phyloP scores from a whole-genome alignment of 495 filamentous ascomycete genomes.

The Aspergillus avenaceus region DNA sequence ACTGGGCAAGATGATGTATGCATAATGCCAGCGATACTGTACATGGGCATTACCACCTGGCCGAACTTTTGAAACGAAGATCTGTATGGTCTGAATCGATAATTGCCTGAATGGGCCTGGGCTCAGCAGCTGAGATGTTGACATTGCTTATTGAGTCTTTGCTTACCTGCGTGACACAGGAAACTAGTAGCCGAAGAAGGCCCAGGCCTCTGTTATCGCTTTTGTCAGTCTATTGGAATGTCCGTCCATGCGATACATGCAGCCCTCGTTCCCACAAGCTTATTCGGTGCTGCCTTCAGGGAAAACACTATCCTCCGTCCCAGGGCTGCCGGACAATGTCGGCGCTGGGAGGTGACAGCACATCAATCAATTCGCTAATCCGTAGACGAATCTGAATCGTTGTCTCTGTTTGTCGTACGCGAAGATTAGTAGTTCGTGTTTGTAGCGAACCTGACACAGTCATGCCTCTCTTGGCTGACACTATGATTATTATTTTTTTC shows the following conservation, averaged over 20 bases:
- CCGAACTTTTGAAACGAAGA: neutral
- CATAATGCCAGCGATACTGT: slow-evolving; percentile 5
- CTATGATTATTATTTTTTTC: neutral
- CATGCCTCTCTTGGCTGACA: too few relatives aligned
- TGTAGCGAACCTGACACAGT: too few relatives aligned
- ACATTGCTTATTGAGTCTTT: neutral
- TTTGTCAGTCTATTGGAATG: neutral
- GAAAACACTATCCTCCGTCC: neutral
- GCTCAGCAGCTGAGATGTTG: neutral
- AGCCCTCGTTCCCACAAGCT: neutral
- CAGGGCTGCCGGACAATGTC: neutral
- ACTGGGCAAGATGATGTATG: neutral
- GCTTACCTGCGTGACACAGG: neutral
- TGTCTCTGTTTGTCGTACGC: too few relatives aligned
- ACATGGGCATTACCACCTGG: slow-evolving; percentile 1
- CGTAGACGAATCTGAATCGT: neutral
- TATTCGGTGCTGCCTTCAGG: neutral
- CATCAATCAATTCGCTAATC: neutral
- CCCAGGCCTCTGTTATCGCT: neutral
- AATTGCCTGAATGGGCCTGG: neutral
- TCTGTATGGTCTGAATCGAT: neutral
- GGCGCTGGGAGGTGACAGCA: neutral
- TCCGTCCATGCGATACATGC: neutral
- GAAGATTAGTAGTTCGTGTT: too few relatives aligned
- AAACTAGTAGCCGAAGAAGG: neutral